These are phyloP conservation scores for Aspergillus quadricinctus DNA, from an alignment of 2,329 filamentous ascomycete genomes.

Conservation along the genomic window DNA sequence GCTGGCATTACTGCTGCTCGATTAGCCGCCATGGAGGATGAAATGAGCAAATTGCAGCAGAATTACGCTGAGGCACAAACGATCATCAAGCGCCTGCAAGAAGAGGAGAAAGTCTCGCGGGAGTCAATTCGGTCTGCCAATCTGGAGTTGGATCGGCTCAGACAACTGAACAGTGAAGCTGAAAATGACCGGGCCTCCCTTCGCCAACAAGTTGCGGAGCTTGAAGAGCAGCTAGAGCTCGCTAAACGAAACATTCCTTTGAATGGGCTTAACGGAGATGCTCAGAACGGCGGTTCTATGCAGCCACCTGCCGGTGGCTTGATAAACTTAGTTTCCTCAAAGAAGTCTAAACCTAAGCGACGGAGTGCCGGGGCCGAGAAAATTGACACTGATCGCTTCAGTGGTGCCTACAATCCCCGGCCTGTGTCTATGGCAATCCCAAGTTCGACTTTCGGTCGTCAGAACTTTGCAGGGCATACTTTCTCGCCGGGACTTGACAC, in stretches of 20 bases:
- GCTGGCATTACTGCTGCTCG: conserved; percentile 92
- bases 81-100: conserved; percentile 90
- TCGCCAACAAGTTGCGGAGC: conserved; percentile 79
- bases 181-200: conserved; percentile 83
- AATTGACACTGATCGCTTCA: conserved; percentile 84
- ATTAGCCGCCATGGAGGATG: conserved; percentile 85
- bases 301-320: conserved; percentile 65
- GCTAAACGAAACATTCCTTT: conserved; percentile 73
- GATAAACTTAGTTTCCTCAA: conserved; percentile 94
- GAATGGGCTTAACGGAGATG: conserved; percentile 58
- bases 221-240: conserved; percentile 88
- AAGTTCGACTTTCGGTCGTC: conserved; percentile 51
- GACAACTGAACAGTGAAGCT: conserved; percentile 67
- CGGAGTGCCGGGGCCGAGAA: conserved; percentile 85
- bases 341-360: conserved; percentile 80
- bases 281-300: conserved; percentile 58
- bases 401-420: conserved; percentile 85
- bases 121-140: conserved; percentile 77
- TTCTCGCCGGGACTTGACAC: conserved; percentile 81
- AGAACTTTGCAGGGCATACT: conserved; percentile 68
- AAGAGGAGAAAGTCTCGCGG: conserved; percentile 81
- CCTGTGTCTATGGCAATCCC: conserved; percentile 93
- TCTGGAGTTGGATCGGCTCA: conserved; percentile 74
- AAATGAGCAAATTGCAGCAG: conserved; percentile 86
- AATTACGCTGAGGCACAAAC: conserved; percentile 85